These are phyloP conservation scores for Hysterangium stoloniferum DNA, from an alignment of 768 basidiomycete genomes.

Conservation along the genomic window DNA sequence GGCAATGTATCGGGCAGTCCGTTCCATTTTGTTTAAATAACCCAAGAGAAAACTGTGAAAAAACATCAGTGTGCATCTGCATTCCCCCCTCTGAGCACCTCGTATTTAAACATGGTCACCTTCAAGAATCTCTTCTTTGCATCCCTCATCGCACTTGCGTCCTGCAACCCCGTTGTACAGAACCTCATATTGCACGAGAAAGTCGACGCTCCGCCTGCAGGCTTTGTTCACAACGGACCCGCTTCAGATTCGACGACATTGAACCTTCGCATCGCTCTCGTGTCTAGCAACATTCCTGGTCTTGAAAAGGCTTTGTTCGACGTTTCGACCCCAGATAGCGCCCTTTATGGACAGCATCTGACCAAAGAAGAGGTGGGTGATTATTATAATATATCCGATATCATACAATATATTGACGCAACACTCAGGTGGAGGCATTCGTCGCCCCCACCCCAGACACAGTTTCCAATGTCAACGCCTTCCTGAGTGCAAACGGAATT, in stretches of 20 bases:
- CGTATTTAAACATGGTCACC: not conserved
- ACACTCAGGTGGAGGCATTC: conserved; percentile 25
- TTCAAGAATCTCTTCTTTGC: not conserved
- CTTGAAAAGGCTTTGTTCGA: conserved; percentile 29
- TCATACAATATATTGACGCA: not conserved
- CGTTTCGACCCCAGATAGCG: conserved; percentile 30
- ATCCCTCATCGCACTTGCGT: conserved; percentile 2
- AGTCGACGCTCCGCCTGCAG: conserved; percentile 19
- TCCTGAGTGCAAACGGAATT: conserved; percentile 21
- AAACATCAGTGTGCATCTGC: no score
- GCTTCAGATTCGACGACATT: conserved; percentile 22
- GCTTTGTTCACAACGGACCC: conserved; percentile 19
- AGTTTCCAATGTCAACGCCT: conserved; percentile 19
- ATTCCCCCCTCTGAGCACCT: not conserved
- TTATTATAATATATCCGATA: not conserved
- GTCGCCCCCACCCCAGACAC: conserved; percentile 20
- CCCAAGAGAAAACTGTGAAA: no score
- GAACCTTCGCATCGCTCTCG: conserved; percentile 30
- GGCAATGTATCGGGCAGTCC: no score
- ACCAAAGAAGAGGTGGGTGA: conserved; percentile 26
- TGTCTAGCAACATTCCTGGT: conserved; percentile 27
- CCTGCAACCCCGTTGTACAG: conserved; percentile 10
- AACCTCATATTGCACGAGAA: conserved; percentile 20
- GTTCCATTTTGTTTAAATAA: no score
- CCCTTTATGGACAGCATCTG: conserved; percentile 26